Evolutionary conservation across 176 grass and related monocot species (phyloP).

Genomic region (Eremochloa ophiuroides): DNA sequence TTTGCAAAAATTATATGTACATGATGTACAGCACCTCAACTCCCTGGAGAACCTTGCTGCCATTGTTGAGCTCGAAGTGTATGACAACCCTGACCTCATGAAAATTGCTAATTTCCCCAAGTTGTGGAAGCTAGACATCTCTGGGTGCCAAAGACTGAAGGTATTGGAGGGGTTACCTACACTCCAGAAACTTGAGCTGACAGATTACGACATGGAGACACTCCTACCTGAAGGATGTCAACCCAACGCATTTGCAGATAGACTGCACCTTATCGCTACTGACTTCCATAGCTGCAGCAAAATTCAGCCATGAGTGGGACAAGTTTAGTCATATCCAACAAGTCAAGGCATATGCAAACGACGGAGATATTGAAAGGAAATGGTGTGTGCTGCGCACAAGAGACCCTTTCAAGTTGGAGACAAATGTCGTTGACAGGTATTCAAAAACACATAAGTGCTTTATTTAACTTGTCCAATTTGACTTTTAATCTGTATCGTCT

Average conservation of each 20-base stretch:
- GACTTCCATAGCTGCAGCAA: background rate
- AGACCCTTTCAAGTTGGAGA: background rate
- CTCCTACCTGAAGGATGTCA: background rate
- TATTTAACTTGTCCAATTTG: background rate
- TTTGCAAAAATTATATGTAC: background rate
- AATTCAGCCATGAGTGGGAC: background rate
- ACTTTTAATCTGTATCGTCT: background rate
- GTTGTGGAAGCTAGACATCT: background rate
- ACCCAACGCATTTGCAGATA: background rate
- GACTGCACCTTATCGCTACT: background rate
- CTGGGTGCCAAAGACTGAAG: background rate
- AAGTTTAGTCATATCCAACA: slow-evolving; percentile 1
- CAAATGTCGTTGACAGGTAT: background rate
- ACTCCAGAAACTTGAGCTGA: background rate
- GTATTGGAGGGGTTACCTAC: background rate
- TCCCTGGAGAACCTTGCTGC: slow-evolving; percentile 3
- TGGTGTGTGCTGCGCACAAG: background rate
- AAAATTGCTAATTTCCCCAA: background rate
- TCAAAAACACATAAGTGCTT: background rate
- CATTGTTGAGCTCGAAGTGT: background rate
- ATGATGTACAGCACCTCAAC: background rate
- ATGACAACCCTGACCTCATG: background rate
- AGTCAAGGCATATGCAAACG: background rate
- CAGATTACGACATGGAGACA: background rate
- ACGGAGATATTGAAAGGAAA: background rate